phyloP scores from a whole-genome alignment of 73 alveolate genomes.

The Paramecium sexaurelia region DNA sequence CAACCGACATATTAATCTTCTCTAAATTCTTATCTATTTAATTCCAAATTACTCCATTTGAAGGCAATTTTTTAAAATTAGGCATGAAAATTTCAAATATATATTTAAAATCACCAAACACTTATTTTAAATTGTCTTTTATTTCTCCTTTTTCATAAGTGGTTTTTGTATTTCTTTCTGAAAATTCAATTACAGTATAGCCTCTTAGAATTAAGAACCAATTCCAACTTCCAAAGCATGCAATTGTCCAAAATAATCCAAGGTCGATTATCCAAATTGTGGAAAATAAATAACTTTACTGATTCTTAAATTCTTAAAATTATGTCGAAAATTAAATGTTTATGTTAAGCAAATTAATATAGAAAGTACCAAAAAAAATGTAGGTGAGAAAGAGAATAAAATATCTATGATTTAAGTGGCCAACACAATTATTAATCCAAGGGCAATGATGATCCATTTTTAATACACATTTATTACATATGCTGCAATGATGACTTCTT shows the following conservation, averaged over 20 bases:
- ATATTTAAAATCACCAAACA: slow-evolving; percentile 3
- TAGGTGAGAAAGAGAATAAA: slow-evolving; percentile 80
- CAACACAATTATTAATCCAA: slow-evolving; percentile 90
- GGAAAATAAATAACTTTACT: slow-evolving; percentile 18
- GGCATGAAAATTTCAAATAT: not conserved
- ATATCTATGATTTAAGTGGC: slow-evolving; percentile 83
- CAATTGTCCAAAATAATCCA: slow-evolving; percentile 64
- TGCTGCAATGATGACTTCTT: slow-evolving; percentile 89
- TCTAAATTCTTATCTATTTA: not conserved
- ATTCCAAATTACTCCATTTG: slow-evolving; percentile 43
- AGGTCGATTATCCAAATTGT: slow-evolving; percentile 26
- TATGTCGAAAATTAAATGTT: not conserved
- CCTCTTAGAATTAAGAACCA: slow-evolving; percentile 81
- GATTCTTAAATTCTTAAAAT: not conserved
- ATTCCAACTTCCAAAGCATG: slow-evolving; percentile 80
- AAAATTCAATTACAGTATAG: slow-evolving; percentile 78
- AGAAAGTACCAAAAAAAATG: slow-evolving; percentile 68
- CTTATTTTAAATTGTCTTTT: not conserved
- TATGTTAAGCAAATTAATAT: slow-evolving; percentile 51
- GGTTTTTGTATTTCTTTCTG: slow-evolving; percentile 50
- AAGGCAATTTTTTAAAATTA: slow-evolving; percentile 15
- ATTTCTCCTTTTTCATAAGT: not conserved
- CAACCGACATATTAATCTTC: not conserved
- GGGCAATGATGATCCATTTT: slow-evolving; percentile 95
- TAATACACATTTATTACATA: slow-evolving; percentile 79